phyloP scores from a whole-genome alignment of 1,284 basidiomycete species.

The Ganoderma lingzhi region DNA sequence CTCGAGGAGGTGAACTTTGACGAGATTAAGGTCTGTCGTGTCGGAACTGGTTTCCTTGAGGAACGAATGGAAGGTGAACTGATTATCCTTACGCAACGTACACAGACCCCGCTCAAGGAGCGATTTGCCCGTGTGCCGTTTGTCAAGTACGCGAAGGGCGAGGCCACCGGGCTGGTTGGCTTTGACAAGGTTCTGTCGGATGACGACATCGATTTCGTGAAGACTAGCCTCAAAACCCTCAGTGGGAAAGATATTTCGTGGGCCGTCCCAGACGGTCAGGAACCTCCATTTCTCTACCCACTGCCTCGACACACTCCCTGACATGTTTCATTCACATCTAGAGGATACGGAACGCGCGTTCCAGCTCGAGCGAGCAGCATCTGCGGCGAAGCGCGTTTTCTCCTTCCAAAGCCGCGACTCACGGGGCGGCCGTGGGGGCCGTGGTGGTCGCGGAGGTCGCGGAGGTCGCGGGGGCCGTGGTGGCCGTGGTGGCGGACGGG shows the following conservation, averaged over 20 bases:
- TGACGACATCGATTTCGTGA: constrained; percentile 70
- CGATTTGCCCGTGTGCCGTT: constrained; percentile 80
- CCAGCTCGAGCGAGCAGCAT: constrained; percentile 75
- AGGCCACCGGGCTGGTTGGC: constrained; percentile 52
- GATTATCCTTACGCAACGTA: neutral
- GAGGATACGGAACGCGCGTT: constrained; percentile 73
- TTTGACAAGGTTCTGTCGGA: constrained; percentile 70
- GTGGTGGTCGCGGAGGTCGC: constrained; percentile 50
- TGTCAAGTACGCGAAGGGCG: constrained; percentile 72
- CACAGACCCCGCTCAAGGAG: constrained; percentile 77
- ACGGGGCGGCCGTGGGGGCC: constrained; percentile 50
- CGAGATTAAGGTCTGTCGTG: constrained; percentile 68
- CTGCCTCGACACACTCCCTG: neutral
- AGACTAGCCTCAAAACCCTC: constrained; percentile 67
- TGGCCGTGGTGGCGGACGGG: constrained; percentile 42
- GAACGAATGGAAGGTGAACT: neutral
- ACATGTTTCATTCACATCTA: constrained; percentile 35
- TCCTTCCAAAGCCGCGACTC: constrained; percentile 39
- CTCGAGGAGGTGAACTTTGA: constrained; percentile 71
- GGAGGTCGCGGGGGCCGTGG: constrained; percentile 55
- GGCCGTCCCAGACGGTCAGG: constrained; percentile 65
- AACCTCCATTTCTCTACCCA: neutral
- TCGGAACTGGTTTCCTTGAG: constrained; percentile 15
- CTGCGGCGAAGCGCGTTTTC: constrained; percentile 60
- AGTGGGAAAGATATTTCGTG: constrained; percentile 69